A percentile compares a stretch with the other conserved stretches of the same genome.
These are phyloP conservation scores for Diddensiella transvaalensis DNA, from an alignment of 805 yeast species.

Conservation along the genomic window DNA sequence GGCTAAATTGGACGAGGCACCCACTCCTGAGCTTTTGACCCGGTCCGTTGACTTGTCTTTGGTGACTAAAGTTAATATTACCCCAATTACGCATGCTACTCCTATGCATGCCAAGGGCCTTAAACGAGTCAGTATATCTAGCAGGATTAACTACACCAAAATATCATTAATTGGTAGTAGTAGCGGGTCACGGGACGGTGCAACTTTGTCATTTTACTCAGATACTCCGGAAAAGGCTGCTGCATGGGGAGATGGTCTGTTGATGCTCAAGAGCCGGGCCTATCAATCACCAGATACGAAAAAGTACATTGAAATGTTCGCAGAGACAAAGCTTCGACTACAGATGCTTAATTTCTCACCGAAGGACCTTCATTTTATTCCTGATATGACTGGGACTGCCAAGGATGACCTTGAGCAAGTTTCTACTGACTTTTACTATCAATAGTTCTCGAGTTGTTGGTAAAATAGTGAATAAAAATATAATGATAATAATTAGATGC, in stretches of 20 bases:
- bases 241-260: conserved; percentile 78
- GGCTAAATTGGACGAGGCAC: conserved; percentile 44
- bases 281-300: conserved; percentile 43
- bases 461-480: conserved; percentile 1
- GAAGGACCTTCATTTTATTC: conserved; percentile 21
- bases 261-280: conserved; percentile 42
- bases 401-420: not conserved
- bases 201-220: conserved; percentile 57
- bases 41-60: conserved; percentile 24
- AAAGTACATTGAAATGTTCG: conserved; percentile 42
- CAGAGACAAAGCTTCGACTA: conserved; percentile 45
- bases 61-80: conserved; percentile 46
- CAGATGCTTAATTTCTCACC: conserved; percentile 46
- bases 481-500: not conserved
- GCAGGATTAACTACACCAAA: conserved; percentile 55
- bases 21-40: conserved; percentile 44
- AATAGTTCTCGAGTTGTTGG: too few relatives aligned
- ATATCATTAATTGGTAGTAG: conserved; percentile 48
- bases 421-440: conserved; percentile 23
- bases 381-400: not conserved
- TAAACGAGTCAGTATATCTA: conserved; percentile 52
- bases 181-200: conserved; percentile 32
- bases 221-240: conserved; percentile 66
- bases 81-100: conserved; percentile 38
- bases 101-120: conserved; percentile 30